A percentile compares a stretch with the other conserved stretches of the same genome.
Conservation (phyloP, 306 rosid species). For the Vachellia collinsii region DNA sequence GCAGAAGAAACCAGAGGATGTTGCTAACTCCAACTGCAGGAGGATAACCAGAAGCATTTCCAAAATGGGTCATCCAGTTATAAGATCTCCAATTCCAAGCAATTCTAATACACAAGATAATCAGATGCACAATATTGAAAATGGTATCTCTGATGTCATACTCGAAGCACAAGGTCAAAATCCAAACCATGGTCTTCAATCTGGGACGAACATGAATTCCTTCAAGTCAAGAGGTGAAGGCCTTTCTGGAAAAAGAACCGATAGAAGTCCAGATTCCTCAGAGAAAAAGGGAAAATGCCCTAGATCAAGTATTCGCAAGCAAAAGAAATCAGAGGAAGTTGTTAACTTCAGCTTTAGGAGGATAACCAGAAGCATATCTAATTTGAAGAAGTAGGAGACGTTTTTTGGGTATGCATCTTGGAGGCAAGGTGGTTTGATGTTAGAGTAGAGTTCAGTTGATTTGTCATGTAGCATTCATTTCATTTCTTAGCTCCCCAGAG, state of each 20-base stretch:
- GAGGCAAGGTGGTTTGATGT: not conserved
- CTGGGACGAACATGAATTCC: not conserved
- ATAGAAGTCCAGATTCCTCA: conserved; percentile 14
- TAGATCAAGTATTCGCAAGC: conserved; percentile 7
- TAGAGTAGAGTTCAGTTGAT: too few species aligned
- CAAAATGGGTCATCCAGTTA: conserved; percentile 32
- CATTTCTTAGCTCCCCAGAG: too few species aligned
- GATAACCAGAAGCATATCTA: conserved; percentile 41
- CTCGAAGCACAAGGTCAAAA: conserved; percentile 18
- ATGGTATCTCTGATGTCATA: conserved; percentile 26
- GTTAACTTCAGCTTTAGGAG: not conserved
- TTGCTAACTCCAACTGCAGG: not conserved
- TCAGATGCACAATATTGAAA: conserved; percentile 17
- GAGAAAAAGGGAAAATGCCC: not conserved
- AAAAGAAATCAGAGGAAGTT: conserved; percentile 21
- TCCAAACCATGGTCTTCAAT: not conserved
- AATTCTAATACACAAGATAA: conserved; percentile 23
- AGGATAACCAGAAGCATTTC: conserved; percentile 42
- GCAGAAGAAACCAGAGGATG: conserved; percentile 32
- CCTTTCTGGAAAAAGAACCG: not conserved
- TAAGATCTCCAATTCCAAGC: conserved; percentile 38
- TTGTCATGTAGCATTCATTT: too few species aligned
- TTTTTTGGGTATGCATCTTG: not conserved
- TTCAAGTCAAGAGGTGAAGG: not conserved
- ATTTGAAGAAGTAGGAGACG: not conserved